Percentiles rank a stretch among this genome's conserved stretches.
Conservation (phyloP, 306 rosid species). For the Gynostemma pentaphyllum region DNA sequence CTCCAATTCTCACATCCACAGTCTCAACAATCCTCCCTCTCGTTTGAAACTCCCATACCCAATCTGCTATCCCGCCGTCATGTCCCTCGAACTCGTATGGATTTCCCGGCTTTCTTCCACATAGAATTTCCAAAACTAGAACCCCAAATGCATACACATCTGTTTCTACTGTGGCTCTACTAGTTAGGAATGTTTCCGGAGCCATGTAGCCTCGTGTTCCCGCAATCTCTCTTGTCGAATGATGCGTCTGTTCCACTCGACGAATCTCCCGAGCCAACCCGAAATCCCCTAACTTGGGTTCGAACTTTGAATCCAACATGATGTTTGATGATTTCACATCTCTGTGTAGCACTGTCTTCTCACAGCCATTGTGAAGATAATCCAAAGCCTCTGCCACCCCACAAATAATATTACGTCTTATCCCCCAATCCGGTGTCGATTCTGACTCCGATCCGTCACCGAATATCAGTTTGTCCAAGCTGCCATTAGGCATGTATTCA, state of each 20-base stretch:
- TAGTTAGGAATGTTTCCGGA: slow-evolving; percentile 2
- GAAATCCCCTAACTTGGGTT: slow-evolving; percentile 1
- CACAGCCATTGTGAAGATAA: slow-evolving; percentile 10
- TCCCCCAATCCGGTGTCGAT: neutral
- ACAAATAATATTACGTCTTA: neutral
- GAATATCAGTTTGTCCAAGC: slow-evolving; percentile 1
- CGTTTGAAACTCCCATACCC: slow-evolving; percentile 4
- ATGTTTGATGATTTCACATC: slow-evolving; percentile 3
- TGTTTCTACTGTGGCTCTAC: neutral
- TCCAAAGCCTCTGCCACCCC: slow-evolving; percentile 2
- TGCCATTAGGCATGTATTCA: slow-evolving; percentile 3
- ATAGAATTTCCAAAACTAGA: neutral
- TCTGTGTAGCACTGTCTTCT: slow-evolving; percentile 3
- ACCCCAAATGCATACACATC: neutral
- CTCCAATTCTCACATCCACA: neutral
- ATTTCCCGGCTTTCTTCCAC: slow-evolving; percentile 2
- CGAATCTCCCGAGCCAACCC: neutral
- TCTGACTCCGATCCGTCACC: too few relatives aligned
- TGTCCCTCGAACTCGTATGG: neutral
- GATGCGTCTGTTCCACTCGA: neutral
- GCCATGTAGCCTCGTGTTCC: slow-evolving; percentile 5
- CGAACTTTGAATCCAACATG: slow-evolving; percentile 6
- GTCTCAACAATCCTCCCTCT: neutral
- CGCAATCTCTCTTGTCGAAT: neutral
- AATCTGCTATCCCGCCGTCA: neutral